Percentiles rank a stretch among this genome's conserved stretches.
phyloP scores from a whole-genome alignment of 2,329 filamentous ascomycete species.

The Pseudogymnoascus sp. region DNA sequence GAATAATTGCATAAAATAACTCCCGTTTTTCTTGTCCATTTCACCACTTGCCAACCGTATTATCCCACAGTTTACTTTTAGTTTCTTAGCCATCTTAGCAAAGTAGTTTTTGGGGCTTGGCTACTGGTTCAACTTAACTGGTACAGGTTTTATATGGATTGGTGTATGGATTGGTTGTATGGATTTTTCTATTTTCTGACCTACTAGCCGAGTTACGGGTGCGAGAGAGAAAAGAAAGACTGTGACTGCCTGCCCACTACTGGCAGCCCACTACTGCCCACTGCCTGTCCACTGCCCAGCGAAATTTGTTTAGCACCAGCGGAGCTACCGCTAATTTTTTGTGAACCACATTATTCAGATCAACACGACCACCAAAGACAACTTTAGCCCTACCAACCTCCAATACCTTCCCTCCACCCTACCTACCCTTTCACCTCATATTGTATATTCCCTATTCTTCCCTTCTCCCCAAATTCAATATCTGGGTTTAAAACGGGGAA shows the following conservation, averaged over 20 bases:
- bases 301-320: background rate
- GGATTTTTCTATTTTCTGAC: background rate
- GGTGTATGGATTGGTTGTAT: too few relatives aligned
- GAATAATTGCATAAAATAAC: too few relatives aligned
- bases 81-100: too few relatives aligned
- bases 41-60: too few relatives aligned
- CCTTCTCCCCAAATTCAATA: background rate
- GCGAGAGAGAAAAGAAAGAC: background rate
- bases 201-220: background rate
- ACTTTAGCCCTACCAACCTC: conserved; percentile 6
- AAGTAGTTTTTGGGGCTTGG: too few relatives aligned
- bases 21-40: too few relatives aligned
- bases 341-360: background rate
- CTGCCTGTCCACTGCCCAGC: too few relatives aligned
- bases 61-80: too few relatives aligned
- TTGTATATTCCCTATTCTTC: background rate
- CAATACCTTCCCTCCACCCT: background rate
- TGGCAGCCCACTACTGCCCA: too few relatives aligned
- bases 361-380: conserved; percentile 1
- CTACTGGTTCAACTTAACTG: too few relatives aligned
- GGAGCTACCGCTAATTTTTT: background rate
- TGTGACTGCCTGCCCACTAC: too few relatives aligned
- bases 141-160: too few relatives aligned
- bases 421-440: background rate
- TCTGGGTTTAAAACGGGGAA: background rate